These are phyloP conservation scores for Saccharomyces kudriavzevii DNA, from an alignment of 805 yeast species.

Conservation along the genomic window DNA sequence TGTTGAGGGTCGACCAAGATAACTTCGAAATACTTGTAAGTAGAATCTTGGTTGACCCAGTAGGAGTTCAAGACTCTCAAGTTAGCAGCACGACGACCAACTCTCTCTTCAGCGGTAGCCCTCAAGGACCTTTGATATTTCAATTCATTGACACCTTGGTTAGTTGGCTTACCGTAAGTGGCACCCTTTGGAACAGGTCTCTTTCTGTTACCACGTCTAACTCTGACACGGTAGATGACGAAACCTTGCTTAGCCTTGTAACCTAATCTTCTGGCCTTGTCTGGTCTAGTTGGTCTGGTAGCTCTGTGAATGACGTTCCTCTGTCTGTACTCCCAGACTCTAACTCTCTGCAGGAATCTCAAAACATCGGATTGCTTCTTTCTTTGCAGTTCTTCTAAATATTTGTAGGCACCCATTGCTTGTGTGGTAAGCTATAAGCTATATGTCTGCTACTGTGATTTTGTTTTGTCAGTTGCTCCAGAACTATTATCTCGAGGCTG, in stretches of 20 bases:
- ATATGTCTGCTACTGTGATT: conserved; percentile 37
- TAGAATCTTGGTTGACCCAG: conserved; percentile 98
- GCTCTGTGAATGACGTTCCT: conserved; percentile 96
- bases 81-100: conserved; percentile 95
- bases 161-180: conserved; percentile 99
- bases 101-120: conserved; percentile 98
- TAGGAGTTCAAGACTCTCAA: conserved; percentile 97
- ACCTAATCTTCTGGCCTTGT: conserved; percentile 98
- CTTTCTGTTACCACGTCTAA: conserved; percentile 99
- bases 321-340: conserved; percentile 99
- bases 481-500: too few species aligned
- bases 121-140: conserved; percentile 96
- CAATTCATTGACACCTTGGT: conserved; percentile 97
- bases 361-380: conserved; percentile 98
- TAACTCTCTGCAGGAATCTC: conserved; percentile 95
- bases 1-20: conserved; percentile 93
- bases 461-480: too few species aligned
- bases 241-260: conserved; percentile 99
- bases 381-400: conserved; percentile 96
- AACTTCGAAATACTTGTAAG: conserved; percentile 97
- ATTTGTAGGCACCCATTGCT: conserved; percentile 97
- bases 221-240: conserved; percentile 94
- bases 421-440: conserved; percentile 72
- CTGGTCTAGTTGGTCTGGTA: conserved; percentile 95
- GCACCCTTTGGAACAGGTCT: conserved; percentile 99